These are phyloP conservation scores for Corymbia maculata DNA, from an alignment of 345 rosid genomes.

Conservation along the genomic window DNA sequence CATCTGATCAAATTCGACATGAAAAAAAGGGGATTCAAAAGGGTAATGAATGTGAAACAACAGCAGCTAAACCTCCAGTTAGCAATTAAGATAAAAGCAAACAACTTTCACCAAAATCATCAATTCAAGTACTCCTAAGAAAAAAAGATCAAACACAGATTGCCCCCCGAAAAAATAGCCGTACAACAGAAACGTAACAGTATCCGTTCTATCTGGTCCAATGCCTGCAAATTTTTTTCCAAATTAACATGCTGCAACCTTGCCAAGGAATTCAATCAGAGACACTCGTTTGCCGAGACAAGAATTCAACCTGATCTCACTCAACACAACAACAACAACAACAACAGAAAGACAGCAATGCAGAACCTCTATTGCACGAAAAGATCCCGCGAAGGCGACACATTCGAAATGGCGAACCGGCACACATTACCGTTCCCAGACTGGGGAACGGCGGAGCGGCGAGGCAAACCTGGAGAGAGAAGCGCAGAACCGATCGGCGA, in stretches of 20 bases:
- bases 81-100: neutral
- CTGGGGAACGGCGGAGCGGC: neutral
- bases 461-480: conserved; percentile 30
- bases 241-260: neutral
- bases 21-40: neutral
- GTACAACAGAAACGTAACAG: neutral
- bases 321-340: neutral
- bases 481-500: conserved; percentile 50
- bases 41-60: neutral
- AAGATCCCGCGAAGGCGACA: neutral
- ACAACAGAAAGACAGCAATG: neutral
- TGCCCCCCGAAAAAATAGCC: neutral
- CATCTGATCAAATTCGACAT: neutral
- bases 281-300: too few relatives aligned
- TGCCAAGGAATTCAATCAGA: neutral
- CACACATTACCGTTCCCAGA: neutral
- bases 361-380: neutral
- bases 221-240: neutral
- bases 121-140: neutral
- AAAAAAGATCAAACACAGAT: neutral
- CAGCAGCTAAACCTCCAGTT: neutral
- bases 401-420: neutral
- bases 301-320: neutral
- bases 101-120: neutral
- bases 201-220: neutral